Evolutionary conservation across 306 rosid genomes (phyloP).

Genomic region (Ochetophila trinervis): DNA sequence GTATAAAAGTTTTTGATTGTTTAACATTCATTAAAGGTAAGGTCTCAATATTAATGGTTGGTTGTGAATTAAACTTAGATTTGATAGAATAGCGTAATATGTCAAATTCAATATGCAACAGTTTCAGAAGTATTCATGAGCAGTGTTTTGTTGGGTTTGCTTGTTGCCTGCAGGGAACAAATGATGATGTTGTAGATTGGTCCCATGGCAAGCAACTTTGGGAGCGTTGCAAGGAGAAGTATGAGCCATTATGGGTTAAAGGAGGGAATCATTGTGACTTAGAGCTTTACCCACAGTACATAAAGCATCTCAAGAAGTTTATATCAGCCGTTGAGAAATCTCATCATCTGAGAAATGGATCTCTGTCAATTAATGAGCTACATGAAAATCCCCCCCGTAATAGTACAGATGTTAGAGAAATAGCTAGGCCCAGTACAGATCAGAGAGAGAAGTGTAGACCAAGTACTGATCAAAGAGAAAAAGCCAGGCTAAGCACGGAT

Average conservation of each 20-base stretch:
- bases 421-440: slow-evolving; percentile 45
- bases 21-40: not conserved
- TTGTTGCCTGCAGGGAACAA: slow-evolving; percentile 60
- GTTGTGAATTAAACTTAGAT: not conserved
- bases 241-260: slow-evolving; percentile 92
- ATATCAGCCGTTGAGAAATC: slow-evolving; percentile 58
- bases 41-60: slow-evolving; percentile 13
- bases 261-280: slow-evolving; percentile 96
- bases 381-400: slow-evolving; percentile 63
- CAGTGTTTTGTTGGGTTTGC: slow-evolving; percentile 27
- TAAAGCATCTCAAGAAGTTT: slow-evolving; percentile 88
- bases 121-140: slow-evolving; percentile 20
- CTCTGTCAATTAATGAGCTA: slow-evolving; percentile 42
- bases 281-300: slow-evolving; percentile 82
- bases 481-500: slow-evolving; percentile 52
- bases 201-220: slow-evolving; percentile 96
- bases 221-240: slow-evolving; percentile 89
- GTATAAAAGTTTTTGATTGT: not conserved
- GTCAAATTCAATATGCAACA: not conserved
- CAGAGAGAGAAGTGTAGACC: slow-evolving; percentile 34
- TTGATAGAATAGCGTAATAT: not conserved
- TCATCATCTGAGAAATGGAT: slow-evolving; percentile 33
- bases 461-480: slow-evolving; percentile 66
- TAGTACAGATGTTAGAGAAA: slow-evolving; percentile 78
- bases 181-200: slow-evolving; percentile 86